These are phyloP conservation scores for Cudoniella acicularis DNA, from an alignment of 495 filamentous ascomycete species.

Conservation along the genomic window DNA sequence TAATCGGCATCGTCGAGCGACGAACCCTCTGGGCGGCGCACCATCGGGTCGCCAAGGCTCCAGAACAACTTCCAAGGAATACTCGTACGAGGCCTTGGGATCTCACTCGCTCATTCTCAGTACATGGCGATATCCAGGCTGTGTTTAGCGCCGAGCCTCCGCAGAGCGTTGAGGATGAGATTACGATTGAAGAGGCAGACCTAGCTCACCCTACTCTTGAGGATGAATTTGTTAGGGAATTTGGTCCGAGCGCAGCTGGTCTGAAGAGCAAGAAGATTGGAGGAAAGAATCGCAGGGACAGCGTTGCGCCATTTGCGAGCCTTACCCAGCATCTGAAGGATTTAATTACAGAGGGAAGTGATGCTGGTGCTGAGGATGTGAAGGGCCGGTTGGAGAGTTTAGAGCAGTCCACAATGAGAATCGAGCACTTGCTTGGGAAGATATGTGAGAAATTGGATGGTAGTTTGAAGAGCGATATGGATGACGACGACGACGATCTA, in stretches of 20 bases:
- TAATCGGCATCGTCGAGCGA: slow-evolving; percentile 58
- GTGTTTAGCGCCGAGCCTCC: slow-evolving; percentile 68
- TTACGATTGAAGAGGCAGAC: slow-evolving; percentile 27
- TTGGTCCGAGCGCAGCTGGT: slow-evolving; percentile 3
- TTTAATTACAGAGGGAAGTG: slow-evolving; percentile 15
- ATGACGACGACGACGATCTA: neutral
- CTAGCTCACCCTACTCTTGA: neutral
- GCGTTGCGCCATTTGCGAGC: slow-evolving; percentile 27
- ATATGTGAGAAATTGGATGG: slow-evolving; percentile 21
- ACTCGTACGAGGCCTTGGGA: slow-evolving; percentile 40
- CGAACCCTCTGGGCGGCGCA: slow-evolving; percentile 36
- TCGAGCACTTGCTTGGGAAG: slow-evolving; percentile 29
- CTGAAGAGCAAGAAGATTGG: neutral
- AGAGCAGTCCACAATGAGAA: slow-evolving; percentile 27
- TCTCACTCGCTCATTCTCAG: slow-evolving; percentile 45
- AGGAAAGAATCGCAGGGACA: slow-evolving; percentile 25
- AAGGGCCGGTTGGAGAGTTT: slow-evolving; percentile 27
- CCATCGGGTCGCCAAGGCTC: slow-evolving; percentile 38
- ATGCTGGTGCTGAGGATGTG: slow-evolving; percentile 24
- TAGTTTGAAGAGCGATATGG: slow-evolving; percentile 14
- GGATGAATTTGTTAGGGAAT: slow-evolving; percentile 12
- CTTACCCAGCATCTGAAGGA: slow-evolving; percentile 23
- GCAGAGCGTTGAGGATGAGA: slow-evolving; percentile 39
- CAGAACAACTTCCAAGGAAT: slow-evolving; percentile 20
- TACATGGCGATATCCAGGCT: slow-evolving; percentile 62